Base-by-base conservation (phyloP, 1,139 yeast genomes). In the Candida mesenterica region DNA sequence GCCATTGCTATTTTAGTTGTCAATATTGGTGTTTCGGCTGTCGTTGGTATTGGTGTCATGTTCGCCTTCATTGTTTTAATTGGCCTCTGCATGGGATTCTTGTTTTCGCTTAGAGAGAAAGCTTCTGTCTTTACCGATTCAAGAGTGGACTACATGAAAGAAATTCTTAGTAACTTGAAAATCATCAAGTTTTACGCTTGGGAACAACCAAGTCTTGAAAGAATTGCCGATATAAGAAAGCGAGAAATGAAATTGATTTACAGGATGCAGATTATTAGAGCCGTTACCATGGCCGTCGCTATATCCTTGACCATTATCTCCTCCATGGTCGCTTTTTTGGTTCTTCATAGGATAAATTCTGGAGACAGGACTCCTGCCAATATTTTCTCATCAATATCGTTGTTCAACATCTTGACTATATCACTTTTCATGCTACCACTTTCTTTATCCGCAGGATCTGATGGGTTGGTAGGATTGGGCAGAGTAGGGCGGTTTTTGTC, bases 351-450 rank as follows among this genome's bases (percentile, higher is more conserved):
- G 28, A 60, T 79, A 4, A 50, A 45, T n/a, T 34, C 43, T 44
- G 59, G 67, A 15, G 52, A 52, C n/a, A 70, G 77, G 44, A 68
- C 70, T 41, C 82, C 95, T 1, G 90, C 88, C 2, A 64, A 73
- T 24, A 78, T 88, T 10, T 89, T 89, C 54, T 76, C 96, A 0
- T 82, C 96, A 8, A 66, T 89, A 36, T 74, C 92, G 0, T 69
- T 86, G 38, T 89, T 88, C 65, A 81, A 81, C 47, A 72, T 79
- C 25, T 64, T 75, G 44, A 55, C 79, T 4, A 64, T 62, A 36
- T 71, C 65, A 41, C 66, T 74, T 16, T 67, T 86, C 51, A 64
- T 86, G 49, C 62, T 86, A 34, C 96, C 96, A 17, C 65, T 86
- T 61, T 80, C 85, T 42, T 61, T 82, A 36, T 79, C 87, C 19